Percentiles rank a stretch among this genome's conserved stretches.
Evolutionary conservation across 2,329 filamentous ascomycete species (phyloP).

Genomic region (Ophiocordyceps camponoti-rufipedis): DNA sequence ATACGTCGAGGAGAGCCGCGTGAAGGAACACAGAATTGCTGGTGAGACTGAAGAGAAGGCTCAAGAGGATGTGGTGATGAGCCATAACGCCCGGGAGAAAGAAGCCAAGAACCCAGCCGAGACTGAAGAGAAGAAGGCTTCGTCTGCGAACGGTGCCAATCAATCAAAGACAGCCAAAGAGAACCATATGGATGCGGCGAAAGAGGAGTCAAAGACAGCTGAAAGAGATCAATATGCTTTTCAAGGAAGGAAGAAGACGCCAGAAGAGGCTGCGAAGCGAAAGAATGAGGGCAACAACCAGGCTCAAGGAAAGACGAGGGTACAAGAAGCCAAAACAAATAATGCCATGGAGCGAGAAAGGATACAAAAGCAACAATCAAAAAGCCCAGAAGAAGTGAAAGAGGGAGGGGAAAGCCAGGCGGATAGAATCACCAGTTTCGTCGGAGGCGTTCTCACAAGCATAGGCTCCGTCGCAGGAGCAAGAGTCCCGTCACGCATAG

Average conservation of each 20-base stretch:
- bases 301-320: neutral
- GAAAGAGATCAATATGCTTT: too few relatives aligned
- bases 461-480: neutral
- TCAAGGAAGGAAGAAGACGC: neutral
- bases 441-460: neutral
- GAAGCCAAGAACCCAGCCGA: too few relatives aligned
- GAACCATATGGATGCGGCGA: too few relatives aligned
- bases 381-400: neutral
- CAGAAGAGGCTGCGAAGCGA: neutral
- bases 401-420: neutral
- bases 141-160: too few relatives aligned
- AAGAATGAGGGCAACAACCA: neutral
- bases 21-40: too few relatives aligned
- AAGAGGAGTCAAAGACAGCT: too few relatives aligned
- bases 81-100: too few relatives aligned
- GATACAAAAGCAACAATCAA: neutral
- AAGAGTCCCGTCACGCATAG: neutral
- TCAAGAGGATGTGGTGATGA: too few relatives aligned
- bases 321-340: neutral
- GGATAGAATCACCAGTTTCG: neutral
- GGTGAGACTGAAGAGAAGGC: too few relatives aligned
- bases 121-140: too few relatives aligned
- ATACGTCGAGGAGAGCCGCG: too few relatives aligned
- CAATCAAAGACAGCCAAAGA: too few relatives aligned
- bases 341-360: neutral